These are phyloP conservation scores for Lichenothelia convexa DNA, from an alignment of 495 filamentous ascomycete genomes.

Conservation along the genomic window DNA sequence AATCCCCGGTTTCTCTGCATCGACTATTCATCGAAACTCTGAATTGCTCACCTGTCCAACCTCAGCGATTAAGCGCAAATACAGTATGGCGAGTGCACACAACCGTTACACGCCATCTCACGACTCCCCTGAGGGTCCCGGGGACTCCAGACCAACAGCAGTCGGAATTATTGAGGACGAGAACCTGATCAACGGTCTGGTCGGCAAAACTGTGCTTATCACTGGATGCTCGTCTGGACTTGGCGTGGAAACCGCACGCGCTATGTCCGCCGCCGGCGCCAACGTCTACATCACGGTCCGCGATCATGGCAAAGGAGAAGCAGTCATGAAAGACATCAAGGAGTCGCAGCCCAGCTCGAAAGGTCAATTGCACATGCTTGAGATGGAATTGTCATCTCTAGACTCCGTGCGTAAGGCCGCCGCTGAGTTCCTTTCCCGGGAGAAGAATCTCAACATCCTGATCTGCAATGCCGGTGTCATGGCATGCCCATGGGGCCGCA, in stretches of 20 bases:
- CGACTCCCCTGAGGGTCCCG: slow-evolving; percentile 26
- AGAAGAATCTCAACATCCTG: slow-evolving; percentile 14
- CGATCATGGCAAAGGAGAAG: slow-evolving; percentile 20
- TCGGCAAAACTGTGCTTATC: slow-evolving; percentile 30
- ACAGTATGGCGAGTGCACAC: too few species aligned
- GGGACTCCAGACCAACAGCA: slow-evolving; percentile 37
- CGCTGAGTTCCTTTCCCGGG: slow-evolving; percentile 7
- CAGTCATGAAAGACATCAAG: slow-evolving; percentile 12
- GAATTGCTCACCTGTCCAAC: too few species aligned
- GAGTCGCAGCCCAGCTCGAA: too few species aligned
- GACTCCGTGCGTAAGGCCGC: slow-evolving; percentile 9
- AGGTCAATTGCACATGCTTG: slow-evolving; percentile 17
- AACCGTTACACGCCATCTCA: too few species aligned
- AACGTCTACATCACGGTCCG: slow-evolving; percentile 27
- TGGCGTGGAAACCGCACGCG: slow-evolving; percentile 32
- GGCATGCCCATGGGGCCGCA: slow-evolving; percentile 24
- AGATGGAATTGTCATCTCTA: slow-evolving; percentile 17
- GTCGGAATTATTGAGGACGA: slow-evolving; percentile 35
- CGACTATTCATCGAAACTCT: too few species aligned
- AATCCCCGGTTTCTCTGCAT: too few species aligned
- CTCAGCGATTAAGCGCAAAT: too few species aligned
- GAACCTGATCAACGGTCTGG: slow-evolving; percentile 20
- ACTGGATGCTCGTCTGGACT: slow-evolving; percentile 36
- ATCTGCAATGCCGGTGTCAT: slow-evolving; percentile 24
- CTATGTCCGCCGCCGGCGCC: slow-evolving; percentile 29